Conservation (phyloP, 352 stramenopile species). For the Globisporangium acanthophoron region DNA sequence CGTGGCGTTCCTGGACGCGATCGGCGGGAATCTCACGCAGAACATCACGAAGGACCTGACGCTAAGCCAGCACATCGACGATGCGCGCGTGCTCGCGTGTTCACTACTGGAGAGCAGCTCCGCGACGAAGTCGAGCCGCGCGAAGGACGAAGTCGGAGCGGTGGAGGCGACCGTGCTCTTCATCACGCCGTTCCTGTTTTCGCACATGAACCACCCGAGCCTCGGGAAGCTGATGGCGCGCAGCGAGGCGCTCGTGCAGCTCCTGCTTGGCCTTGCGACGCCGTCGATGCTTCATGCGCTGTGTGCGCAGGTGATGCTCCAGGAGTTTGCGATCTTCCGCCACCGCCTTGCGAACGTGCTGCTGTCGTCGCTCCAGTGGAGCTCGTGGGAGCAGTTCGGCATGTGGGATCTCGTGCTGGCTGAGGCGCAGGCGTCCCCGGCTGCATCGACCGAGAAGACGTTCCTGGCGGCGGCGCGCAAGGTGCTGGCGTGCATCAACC, state of each 20-base stretch:
- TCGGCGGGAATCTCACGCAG: slow-evolving; percentile 41
- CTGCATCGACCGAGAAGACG: slow-evolving; percentile 24
- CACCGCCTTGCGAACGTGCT: slow-evolving; percentile 66
- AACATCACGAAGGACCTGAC: slow-evolving; percentile 65
- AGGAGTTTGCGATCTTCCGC: slow-evolving; percentile 72
- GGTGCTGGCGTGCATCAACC: slow-evolving; percentile 69
- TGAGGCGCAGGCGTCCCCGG: slow-evolving; percentile 49
- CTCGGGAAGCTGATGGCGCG: slow-evolving; percentile 55
- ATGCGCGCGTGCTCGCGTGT: slow-evolving; percentile 57
- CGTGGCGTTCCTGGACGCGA: slow-evolving; percentile 46
- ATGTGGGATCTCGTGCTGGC: slow-evolving; percentile 76
- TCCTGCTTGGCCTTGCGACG: slow-evolving; percentile 57
- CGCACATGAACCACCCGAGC: slow-evolving; percentile 54
- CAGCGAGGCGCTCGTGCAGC: slow-evolving; percentile 62
- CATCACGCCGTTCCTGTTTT: slow-evolving; percentile 65
- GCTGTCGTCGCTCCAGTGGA: slow-evolving; percentile 75
- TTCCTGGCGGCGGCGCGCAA: slow-evolving; percentile 73
- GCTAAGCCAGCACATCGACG: slow-evolving; percentile 74
- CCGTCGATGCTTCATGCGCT: slow-evolving; percentile 53
- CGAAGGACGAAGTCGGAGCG: slow-evolving; percentile 59
- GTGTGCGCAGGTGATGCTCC: slow-evolving; percentile 55
- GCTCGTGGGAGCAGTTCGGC: slow-evolving; percentile 75
- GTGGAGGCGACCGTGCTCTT: slow-evolving; percentile 52
- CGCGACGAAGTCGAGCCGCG: slow-evolving; percentile 11
- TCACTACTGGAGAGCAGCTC: slow-evolving; percentile 38